These are phyloP conservation scores for Aspergillus persii DNA, from an alignment of 2,329 filamentous ascomycete species.

Conservation along the genomic window DNA sequence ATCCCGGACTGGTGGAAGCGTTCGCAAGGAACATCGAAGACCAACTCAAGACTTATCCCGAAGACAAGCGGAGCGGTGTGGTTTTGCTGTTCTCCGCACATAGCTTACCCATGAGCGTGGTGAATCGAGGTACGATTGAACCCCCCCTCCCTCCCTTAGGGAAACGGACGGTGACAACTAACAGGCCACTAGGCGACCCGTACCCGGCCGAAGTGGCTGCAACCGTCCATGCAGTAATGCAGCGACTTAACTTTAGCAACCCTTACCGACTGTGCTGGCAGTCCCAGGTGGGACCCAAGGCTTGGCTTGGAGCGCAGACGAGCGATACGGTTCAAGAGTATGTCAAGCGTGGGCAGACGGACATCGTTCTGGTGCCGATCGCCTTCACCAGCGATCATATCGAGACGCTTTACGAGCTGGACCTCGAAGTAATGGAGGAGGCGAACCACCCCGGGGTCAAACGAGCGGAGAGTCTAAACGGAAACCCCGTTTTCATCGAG, in stretches of 20 bases:
- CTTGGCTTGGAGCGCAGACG: slow-evolving; percentile 95
- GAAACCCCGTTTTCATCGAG: slow-evolving; percentile 83
- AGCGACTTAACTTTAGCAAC: slow-evolving; percentile 80
- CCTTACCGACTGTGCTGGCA: slow-evolving; percentile 96
- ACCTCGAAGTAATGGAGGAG: slow-evolving; percentile 91
- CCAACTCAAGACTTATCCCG: slow-evolving; percentile 78
- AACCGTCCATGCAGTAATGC: slow-evolving; percentile 96
- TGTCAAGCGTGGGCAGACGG: slow-evolving; percentile 84
- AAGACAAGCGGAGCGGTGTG: slow-evolving; percentile 73
- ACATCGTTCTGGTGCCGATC: slow-evolving; percentile 88
- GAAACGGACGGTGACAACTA: background rate
- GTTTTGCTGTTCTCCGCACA: slow-evolving; percentile 93
- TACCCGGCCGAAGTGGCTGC: slow-evolving; percentile 95
- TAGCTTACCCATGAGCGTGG: slow-evolving; percentile 93
- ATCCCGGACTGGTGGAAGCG: slow-evolving; percentile 83
- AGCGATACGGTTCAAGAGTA: slow-evolving; percentile 83
- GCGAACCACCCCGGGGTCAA: slow-evolving; percentile 75
- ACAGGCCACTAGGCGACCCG: slow-evolving; percentile 65
- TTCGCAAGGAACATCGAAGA: slow-evolving; percentile 91
- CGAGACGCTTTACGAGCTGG: slow-evolving; percentile 91
- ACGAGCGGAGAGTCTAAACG: slow-evolving; percentile 88
- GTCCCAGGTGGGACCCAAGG: slow-evolving; percentile 91
- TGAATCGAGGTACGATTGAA: slow-evolving; percentile 70
- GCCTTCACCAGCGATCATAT: slow-evolving; percentile 99
- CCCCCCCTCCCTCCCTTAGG: background rate